Evolutionary conservation across 2,329 filamentous ascomycete genomes (phyloP), one percentile per base, ranked within the genome.

Genomic region (Fusarium tricinctum): DNA sequence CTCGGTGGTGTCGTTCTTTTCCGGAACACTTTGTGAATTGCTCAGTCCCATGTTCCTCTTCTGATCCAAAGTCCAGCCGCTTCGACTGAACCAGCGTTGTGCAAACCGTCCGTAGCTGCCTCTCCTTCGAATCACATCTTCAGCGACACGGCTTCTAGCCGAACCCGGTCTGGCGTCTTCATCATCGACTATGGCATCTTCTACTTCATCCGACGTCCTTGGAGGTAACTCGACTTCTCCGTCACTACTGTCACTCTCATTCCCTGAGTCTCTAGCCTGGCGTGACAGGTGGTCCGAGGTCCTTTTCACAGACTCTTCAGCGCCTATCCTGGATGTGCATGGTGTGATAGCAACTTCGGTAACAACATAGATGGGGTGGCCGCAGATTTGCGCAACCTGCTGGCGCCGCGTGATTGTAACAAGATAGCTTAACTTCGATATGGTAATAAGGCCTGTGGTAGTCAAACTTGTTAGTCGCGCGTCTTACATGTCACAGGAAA

Each of bases 271-370:
- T 76, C 83, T 72, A 39, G 74, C 69, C 15, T 75, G 76, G 15
- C 77, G 76, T 38, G 78, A 78, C 19, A 87, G 73, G 20, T 83
- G 79, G 9, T 70, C 70, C 2, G 82, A 79, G 0, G 92, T 92
- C 57, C 87, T 86, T 4, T 81, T 79, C 60, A 98, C 91, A 10
- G 93, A 91, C 28, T 86, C 85, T 64, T 88, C 85, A 6, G 95
- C 94, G 43, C 97, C 93, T 40, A 80, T 77, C 73, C 91, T 90
- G 8, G 92, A 95, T 3, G 90, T 88, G 53, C 96, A 89, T 1
- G 96, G 96, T 8, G 97, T 97, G n/a, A 98, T 83, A 8, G 93
- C 91, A 32, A 98, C 92, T 72, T 97, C 93, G 43, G 92, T 96
- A 62, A 97, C 88, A 39, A 93, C 90, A 78, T 97, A 99, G 56